Percentiles rank a stretch among this genome's conserved stretches.
Evolutionary conservation across 2,329 filamentous ascomycete genomes (phyloP).

Genomic region (Fusarium tanahbumbuense): DNA sequence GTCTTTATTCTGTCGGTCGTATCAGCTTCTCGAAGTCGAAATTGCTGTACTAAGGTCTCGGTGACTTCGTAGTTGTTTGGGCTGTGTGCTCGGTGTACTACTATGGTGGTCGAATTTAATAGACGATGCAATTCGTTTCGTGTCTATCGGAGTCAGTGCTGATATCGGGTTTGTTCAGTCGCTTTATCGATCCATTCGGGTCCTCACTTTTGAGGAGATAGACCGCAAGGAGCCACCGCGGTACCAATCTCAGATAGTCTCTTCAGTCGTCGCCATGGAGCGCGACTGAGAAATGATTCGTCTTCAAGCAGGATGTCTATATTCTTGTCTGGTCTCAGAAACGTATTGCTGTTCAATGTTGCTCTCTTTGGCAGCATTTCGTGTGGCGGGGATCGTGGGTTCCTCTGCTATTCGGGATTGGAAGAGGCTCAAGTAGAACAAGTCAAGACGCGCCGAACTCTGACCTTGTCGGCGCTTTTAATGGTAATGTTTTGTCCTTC

Average conservation of each 20-base stretch:
- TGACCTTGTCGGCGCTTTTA: background rate
- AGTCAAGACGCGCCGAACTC: constrained; percentile 49
- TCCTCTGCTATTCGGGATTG: background rate
- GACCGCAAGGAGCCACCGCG: background rate
- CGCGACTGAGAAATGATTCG: constrained; percentile 30
- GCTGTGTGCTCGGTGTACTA: constrained; percentile 52
- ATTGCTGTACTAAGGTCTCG: constrained; percentile 55
- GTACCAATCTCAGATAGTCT: background rate
- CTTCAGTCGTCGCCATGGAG: constrained; percentile 25
- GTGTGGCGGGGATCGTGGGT: background rate
- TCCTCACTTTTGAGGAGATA: background rate
- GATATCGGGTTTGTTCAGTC: constrained; percentile 43
- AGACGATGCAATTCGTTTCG: constrained; percentile 53
- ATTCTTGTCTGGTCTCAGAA: constrained; percentile 44
- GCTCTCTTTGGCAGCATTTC: constrained; percentile 23
- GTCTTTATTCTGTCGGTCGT: constrained; percentile 55
- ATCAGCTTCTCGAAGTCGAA: constrained; percentile 57
- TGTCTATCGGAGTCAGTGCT: constrained; percentile 44
- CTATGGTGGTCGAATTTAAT: constrained; percentile 56
- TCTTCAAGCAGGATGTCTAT: constrained; percentile 47
- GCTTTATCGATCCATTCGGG: constrained; percentile 40
- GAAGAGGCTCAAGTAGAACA: background rate
- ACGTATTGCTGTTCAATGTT: constrained; percentile 47
- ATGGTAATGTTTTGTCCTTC: constrained; percentile 45
- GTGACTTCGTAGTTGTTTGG: constrained; percentile 56